Evolutionary conservation across 2,329 filamentous ascomycete species (phyloP).

Genomic region (Claviceps paspali): DNA sequence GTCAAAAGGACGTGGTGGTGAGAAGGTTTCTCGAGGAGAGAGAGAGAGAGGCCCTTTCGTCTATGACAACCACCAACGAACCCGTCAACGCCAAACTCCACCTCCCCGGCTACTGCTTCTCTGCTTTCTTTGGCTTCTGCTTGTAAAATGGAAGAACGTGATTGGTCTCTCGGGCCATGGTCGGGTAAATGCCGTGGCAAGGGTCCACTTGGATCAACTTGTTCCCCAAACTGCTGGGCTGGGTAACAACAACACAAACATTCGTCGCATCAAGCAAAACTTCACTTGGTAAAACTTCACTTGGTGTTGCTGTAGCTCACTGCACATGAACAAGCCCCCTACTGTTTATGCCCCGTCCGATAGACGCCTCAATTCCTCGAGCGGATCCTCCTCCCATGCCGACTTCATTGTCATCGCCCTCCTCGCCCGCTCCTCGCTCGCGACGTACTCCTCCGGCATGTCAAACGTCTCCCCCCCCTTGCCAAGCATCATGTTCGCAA

Average conservation of each 20-base stretch:
- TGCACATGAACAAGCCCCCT: too few species aligned
- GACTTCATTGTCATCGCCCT: conserved; percentile 8
- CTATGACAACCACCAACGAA: too few species aligned
- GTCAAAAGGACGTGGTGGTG: too few species aligned
- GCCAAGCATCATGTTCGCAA: conserved; percentile 42
- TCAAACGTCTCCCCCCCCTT: conserved; percentile 20
- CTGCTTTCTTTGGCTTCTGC: conserved; percentile 5
- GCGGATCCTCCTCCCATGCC: background rate
- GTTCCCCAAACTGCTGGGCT: too few species aligned
- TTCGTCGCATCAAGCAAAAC: too few species aligned
- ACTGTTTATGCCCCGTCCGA: background rate
- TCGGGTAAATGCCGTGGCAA: conserved; percentile 6
- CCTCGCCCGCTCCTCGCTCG: conserved; percentile 18
- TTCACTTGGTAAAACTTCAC: too few species aligned
- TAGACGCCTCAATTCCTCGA: conserved; percentile 3
- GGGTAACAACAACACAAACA: too few species aligned
- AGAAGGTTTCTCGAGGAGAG: conserved; percentile 13
- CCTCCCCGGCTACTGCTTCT: too few species aligned
- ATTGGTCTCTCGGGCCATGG: conserved; percentile 10
- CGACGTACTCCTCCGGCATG: conserved; percentile 27
- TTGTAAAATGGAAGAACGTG: conserved; percentile 12
- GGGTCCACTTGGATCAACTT: too few species aligned
- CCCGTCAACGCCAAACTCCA: too few species aligned
- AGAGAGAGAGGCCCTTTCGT: too few species aligned
- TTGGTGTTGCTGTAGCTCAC: too few species aligned